Conservation (phyloP, 2,329 filamentous ascomycete species). For the Neocucurbitaria cava region DNA sequence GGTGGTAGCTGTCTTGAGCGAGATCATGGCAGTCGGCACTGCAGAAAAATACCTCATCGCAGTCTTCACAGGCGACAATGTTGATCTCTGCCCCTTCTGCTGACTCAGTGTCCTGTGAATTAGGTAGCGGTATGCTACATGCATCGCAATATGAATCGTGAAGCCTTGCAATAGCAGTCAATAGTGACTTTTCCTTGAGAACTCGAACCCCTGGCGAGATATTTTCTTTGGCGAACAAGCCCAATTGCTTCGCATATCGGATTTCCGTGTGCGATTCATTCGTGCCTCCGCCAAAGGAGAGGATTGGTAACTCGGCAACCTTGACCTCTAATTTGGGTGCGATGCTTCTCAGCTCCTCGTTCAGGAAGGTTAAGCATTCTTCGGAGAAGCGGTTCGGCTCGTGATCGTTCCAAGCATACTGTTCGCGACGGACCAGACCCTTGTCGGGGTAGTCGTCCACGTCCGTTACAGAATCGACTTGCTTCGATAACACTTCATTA, state of each 20-base stretch:
- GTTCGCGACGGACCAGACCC: slow-evolving; percentile 70
- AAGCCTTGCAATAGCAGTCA: slow-evolving; percentile 88
- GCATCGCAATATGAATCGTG: slow-evolving; percentile 90
- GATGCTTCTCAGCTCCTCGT: slow-evolving; percentile 69
- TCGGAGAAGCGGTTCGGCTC: slow-evolving; percentile 65
- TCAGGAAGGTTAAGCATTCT: slow-evolving; percentile 70
- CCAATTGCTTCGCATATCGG: slow-evolving; percentile 75
- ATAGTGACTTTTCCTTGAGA: slow-evolving; percentile 80
- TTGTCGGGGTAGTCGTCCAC: slow-evolving; percentile 69
- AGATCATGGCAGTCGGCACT: slow-evolving; percentile 62
- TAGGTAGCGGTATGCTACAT: slow-evolving; percentile 76
- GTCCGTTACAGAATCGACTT: slow-evolving; percentile 40
- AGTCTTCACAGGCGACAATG: slow-evolving; percentile 58
- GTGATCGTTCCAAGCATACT: slow-evolving; percentile 69
- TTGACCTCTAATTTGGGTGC: slow-evolving; percentile 84
- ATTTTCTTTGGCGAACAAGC: slow-evolving; percentile 85
- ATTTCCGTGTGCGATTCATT: slow-evolving; percentile 58
- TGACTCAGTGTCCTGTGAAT: slow-evolving; percentile 12
- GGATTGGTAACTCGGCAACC: slow-evolving; percentile 75
- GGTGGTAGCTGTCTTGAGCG: slow-evolving; percentile 65
- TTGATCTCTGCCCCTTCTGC: slow-evolving; percentile 3
- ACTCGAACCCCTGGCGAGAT: slow-evolving; percentile 78
- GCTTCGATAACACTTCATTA: slow-evolving; percentile 57
- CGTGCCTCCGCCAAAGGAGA: slow-evolving; percentile 47
- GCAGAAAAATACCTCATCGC: slow-evolving; percentile 68